Evolutionary conservation across 140 eudicot species (phyloP).

Genomic region (Oenanthe javanica): DNA sequence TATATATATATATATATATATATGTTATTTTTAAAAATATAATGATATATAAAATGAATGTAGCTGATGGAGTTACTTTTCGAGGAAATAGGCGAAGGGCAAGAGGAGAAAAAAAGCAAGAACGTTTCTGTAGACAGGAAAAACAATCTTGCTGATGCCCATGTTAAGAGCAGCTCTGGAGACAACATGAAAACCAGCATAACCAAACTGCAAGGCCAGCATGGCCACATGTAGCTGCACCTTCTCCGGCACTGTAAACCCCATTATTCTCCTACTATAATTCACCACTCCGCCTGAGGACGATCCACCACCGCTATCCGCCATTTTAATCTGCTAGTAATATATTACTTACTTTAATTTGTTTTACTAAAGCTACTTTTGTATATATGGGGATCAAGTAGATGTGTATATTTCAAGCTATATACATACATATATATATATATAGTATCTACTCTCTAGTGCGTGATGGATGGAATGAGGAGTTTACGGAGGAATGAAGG

Average conservation of each 20-base stretch:
- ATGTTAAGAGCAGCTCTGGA: conserved; percentile 96
- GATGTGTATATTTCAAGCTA: background rate
- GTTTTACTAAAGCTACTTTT: background rate
- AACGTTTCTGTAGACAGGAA: conserved; percentile 82
- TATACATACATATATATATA: background rate
- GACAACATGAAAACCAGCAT: conserved; percentile 96
- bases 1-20: too few relatives aligned
- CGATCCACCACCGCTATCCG: conserved; percentile 52
- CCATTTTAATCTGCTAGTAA: conserved; percentile 28
- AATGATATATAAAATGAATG: background rate
- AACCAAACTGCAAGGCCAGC: conserved; percentile 91
- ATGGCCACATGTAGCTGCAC: conserved; percentile 84
- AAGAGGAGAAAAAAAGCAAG: conserved; percentile 74
- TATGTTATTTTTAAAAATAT: background rate
- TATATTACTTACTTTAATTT: background rate
- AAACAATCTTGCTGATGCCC: conserved; percentile 97
- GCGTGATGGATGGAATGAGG: conserved; percentile 11
- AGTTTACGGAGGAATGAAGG: conserved; percentile 28
- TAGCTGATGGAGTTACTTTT: conserved; percentile 41
- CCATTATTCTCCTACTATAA: conserved; percentile 32
- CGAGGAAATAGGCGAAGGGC: conserved; percentile 97
- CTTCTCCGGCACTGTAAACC: conserved; percentile 63
- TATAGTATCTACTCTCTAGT: background rate
- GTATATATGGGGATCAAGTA: too few relatives aligned
- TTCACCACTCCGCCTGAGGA: background rate